Conservation (phyloP, 176 grass and related monocot species). For the Cocos nucifera region DNA sequence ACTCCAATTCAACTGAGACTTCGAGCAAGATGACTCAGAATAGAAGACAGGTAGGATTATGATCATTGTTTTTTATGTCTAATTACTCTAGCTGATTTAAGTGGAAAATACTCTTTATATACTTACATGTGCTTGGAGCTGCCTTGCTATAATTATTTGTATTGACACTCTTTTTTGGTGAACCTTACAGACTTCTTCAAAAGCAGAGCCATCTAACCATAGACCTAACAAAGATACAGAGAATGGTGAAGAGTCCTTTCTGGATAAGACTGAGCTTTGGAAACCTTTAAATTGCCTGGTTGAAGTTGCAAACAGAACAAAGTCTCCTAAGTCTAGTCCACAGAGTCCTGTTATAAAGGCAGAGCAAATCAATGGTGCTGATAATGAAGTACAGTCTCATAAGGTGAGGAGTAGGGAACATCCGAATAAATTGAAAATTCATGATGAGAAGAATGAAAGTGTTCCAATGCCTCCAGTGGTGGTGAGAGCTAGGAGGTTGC, state of each 20-base stretch:
- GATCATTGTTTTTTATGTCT: no score
- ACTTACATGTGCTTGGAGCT: no score
- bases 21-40: constrained; percentile 31
- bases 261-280: constrained; percentile 61
- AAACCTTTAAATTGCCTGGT: constrained; percentile 77
- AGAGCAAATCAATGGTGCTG: constrained; percentile 33
- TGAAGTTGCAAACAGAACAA: constrained; percentile 67
- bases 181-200: constrained; percentile 38
- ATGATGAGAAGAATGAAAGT: constrained; percentile 48
- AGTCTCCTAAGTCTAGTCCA: constrained; percentile 38
- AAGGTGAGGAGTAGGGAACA: constrained; percentile 42
- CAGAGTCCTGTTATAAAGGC: constrained; percentile 42
- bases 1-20: constrained; percentile 33
- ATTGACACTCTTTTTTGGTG: constrained; percentile 4
- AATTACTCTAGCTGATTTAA: background rate
- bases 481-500: constrained; percentile 25
- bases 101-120: background rate
- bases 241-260: constrained; percentile 27
- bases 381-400: constrained; percentile 23
- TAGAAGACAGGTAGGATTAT: constrained; percentile 42
- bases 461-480: constrained; percentile 13
- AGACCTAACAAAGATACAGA: constrained; percentile 36
- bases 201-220: constrained; percentile 39
- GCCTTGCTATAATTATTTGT: no score
- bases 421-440: constrained; percentile 35